Base-by-base conservation (phyloP, 169 alveolate genomes). In the Plasmodium inui region DNA sequence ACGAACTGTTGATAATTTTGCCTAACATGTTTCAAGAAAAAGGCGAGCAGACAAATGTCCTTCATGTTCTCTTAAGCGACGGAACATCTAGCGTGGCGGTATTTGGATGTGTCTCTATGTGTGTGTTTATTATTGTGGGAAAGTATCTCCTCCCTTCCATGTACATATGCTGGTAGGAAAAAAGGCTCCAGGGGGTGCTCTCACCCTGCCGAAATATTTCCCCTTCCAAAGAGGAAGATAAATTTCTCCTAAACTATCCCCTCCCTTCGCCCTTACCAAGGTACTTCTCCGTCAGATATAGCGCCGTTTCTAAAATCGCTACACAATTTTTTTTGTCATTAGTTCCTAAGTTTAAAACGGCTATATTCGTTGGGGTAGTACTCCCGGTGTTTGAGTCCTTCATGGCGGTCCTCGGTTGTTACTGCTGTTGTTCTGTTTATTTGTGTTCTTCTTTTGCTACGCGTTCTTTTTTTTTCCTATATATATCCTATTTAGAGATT, bases 271-370 rank as follows among this genome's bases (percentile, higher is more conserved):
- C n/a, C 81, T 70, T 39, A 85, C 93, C 93, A 50, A 85, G 19
- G 30, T 85, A 85, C 55, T 85, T 85, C 46, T 85, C 93, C 22
- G 82, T 46, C 44, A 85, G 86, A 22, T 85, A 78, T 5, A 85
- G 44, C 28, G 86, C 86, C 17, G 93, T 85, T 76, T 85, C 93
- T 76, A 85, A 28, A 85, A 85, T 70, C 2, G 80, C n/a, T 53
- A 85, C 85, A 17, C 81, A 30, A 30, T 85, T 85, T 8, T 19
- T 32, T 76, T 46, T 85, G 71, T 85, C 86, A 74, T 74, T 85
- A n/a, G 93, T 85, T 28, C 93, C 93, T 3, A 74, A 73, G 46
- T 85, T 85, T 76, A 85, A 85, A 53, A 85, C 93, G 12, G 85
- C 86, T 10, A 85, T 74, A 53, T 85, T 85, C 84, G 72, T 78